Evolutionary conservation across 257 asterid genomes (phyloP).

Genomic region (Ilex aquifolium): DNA sequence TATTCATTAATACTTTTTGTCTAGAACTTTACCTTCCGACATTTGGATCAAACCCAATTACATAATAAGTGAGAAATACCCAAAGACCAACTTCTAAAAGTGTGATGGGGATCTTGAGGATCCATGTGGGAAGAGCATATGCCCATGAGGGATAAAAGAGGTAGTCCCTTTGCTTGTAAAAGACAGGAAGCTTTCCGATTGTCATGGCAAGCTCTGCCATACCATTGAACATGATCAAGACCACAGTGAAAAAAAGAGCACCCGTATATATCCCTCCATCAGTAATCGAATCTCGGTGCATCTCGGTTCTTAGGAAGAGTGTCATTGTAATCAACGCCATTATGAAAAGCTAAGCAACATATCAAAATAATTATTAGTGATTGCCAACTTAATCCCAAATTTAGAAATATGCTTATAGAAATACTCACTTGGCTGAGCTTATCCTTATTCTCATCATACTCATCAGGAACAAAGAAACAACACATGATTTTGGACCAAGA

Average conservation of each 20-base stretch:
- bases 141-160: no score
- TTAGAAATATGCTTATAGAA: background rate
- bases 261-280: slow-evolving; percentile 54
- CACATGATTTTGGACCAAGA: no score
- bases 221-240: slow-evolving; percentile 52
- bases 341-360: slow-evolving; percentile 30
- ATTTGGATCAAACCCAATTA: slow-evolving; percentile 70
- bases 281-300: slow-evolving; percentile 16
- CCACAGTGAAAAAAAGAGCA: slow-evolving; percentile 39
- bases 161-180: no score
- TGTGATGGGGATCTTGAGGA: no score
- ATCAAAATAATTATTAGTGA: slow-evolving; percentile 4
- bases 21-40: slow-evolving; percentile 38
- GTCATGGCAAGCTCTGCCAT: no score
- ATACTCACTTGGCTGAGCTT: slow-evolving; percentile 40
- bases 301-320: slow-evolving; percentile 54
- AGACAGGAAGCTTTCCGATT: no score
- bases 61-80: slow-evolving; percentile 54
- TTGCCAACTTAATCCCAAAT: background rate
- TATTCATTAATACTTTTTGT: background rate
- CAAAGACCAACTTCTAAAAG: slow-evolving; percentile 50
- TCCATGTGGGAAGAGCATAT: no score
- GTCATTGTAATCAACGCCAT: slow-evolving; percentile 38
- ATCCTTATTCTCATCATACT: no score
- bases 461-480: no score